phyloP scores from a whole-genome alignment of 768 basidiomycete species.

The Infundibulicybe gibba region DNA sequence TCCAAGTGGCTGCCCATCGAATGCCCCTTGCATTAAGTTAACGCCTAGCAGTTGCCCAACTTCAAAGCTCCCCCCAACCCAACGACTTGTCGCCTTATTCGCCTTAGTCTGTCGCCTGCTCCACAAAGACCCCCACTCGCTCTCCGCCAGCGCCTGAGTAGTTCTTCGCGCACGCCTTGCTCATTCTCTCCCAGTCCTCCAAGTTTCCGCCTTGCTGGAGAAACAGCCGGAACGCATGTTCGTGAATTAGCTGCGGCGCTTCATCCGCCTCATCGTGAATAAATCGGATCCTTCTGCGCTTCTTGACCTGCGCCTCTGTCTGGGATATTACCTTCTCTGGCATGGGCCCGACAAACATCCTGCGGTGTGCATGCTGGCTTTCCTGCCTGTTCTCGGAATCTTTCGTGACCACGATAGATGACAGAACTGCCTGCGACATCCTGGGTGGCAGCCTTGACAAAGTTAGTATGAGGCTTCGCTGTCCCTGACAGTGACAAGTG shows the following conservation, averaged over 20 bases:
- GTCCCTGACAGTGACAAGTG: too few relatives aligned
- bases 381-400: slow-evolving; percentile 2
- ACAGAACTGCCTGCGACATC: background rate
- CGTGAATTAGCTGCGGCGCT: slow-evolving; percentile 47
- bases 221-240: slow-evolving; percentile 64
- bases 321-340: slow-evolving; percentile 54
- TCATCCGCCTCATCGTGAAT: slow-evolving; percentile 21
- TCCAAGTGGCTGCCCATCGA: too few relatives aligned
- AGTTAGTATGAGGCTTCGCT: background rate
- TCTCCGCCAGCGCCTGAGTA: slow-evolving; percentile 62
- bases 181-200: slow-evolving; percentile 64
- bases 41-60: slow-evolving; percentile 75
- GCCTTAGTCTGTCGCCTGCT: slow-evolving; percentile 30
- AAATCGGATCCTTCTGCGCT: slow-evolving; percentile 18
- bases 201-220: slow-evolving; percentile 57
- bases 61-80: slow-evolving; percentile 77
- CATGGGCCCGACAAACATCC: slow-evolving; percentile 76
- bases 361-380: slow-evolving; percentile 33
- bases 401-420: slow-evolving; percentile 14
- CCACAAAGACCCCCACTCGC: slow-evolving; percentile 58
- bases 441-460: background rate
- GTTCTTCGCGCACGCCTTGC: slow-evolving; percentile 46
- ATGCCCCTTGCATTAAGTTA: slow-evolving; percentile 34
- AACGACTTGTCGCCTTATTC: slow-evolving; percentile 26
- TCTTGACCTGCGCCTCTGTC: slow-evolving; percentile 29